Evolutionary conservation across 768 basidiomycete genomes (phyloP).

Genomic region (Hygrophoropsis aurantiaca): DNA sequence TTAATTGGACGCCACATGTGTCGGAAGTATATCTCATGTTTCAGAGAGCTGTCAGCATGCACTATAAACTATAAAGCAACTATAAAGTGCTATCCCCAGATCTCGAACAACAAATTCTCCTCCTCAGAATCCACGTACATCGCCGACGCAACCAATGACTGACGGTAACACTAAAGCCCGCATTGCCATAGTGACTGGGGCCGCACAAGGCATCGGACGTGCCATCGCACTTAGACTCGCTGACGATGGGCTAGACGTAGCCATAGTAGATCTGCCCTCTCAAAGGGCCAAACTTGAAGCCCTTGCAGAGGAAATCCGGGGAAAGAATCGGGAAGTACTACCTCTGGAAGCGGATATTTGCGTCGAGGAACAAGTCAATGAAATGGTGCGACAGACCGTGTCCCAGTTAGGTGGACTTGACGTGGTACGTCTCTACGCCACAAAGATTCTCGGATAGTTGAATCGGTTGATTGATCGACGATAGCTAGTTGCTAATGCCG

Average conservation of each 20-base stretch:
- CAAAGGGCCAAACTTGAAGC: constrained; percentile 18
- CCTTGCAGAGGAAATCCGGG: constrained; percentile 19
- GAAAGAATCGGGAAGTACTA: constrained; percentile 14
- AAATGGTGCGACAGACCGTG: constrained; percentile 31
- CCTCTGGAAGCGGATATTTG: constrained; percentile 35
- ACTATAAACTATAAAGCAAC: too few relatives aligned
- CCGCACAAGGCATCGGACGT: constrained; percentile 46
- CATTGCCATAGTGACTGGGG: constrained; percentile 45
- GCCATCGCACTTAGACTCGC: constrained; percentile 47
- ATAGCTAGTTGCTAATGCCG: constrained; percentile 6
- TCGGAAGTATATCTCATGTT: too few relatives aligned
- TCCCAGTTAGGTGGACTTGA: constrained; percentile 38
- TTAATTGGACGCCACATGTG: too few relatives aligned
- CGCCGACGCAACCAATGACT: neutral
- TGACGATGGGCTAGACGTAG: constrained; percentile 45
- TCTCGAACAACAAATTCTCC: too few relatives aligned
- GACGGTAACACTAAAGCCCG: constrained; percentile 2
- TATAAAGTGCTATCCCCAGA: too few relatives aligned
- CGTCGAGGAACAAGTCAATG: constrained; percentile 36
- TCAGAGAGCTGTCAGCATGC: too few relatives aligned
- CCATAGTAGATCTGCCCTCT: constrained; percentile 37
- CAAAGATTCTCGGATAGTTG: too few relatives aligned
- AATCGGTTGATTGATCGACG: too few relatives aligned
- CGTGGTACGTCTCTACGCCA: constrained; percentile 33
- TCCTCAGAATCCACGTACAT: too few relatives aligned